Evolutionary conservation across 2,329 filamentous ascomycete genomes (phyloP).

Genomic region (Periglandula ipomoeae): DNA sequence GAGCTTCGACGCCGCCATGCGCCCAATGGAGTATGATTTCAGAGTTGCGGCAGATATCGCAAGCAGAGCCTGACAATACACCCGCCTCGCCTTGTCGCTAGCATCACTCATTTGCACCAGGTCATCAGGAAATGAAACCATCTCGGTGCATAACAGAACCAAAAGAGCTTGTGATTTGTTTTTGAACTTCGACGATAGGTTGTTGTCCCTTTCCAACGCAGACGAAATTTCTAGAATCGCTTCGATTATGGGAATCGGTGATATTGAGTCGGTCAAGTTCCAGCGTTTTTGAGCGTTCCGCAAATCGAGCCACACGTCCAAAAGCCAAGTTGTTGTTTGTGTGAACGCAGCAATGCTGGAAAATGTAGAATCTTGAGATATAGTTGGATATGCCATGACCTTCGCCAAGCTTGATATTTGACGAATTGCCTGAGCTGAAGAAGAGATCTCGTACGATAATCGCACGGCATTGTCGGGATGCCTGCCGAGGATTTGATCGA

Average conservation of each 20-base stretch:
- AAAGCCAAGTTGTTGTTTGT: slow-evolving; percentile 37
- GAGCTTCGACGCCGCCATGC: slow-evolving; percentile 33
- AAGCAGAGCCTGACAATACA: slow-evolving; percentile 29
- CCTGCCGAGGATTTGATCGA: slow-evolving; percentile 25
- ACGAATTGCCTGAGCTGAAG: slow-evolving; percentile 33
- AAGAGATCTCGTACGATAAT: slow-evolving; percentile 31
- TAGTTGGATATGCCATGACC: slow-evolving; percentile 32
- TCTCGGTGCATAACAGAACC: slow-evolving; percentile 33
- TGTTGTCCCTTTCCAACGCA: slow-evolving; percentile 11
- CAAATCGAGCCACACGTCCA: slow-evolving; percentile 38
- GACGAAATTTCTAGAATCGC: slow-evolving; percentile 25
- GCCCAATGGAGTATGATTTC: slow-evolving; percentile 23
- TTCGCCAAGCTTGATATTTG: slow-evolving; percentile 36
- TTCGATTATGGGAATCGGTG: slow-evolving; percentile 27
- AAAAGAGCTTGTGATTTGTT: slow-evolving; percentile 30
- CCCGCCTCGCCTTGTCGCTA: slow-evolving; percentile 20
- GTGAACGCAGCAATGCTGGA: slow-evolving; percentile 24
- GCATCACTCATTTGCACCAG: slow-evolving; percentile 19
- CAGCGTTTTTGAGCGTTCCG: slow-evolving; percentile 30
- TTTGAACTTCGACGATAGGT: slow-evolving; percentile 14
- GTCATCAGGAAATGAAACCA: slow-evolving; percentile 23
- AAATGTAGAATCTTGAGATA: slow-evolving; percentile 23
- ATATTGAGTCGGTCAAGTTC: slow-evolving; percentile 20
- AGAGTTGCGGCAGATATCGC: slow-evolving; percentile 28
- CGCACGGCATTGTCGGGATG: slow-evolving; percentile 16